These are phyloP conservation scores for Acer campestre DNA, from an alignment of 345 rosid genomes.

Conservation along the genomic window DNA sequence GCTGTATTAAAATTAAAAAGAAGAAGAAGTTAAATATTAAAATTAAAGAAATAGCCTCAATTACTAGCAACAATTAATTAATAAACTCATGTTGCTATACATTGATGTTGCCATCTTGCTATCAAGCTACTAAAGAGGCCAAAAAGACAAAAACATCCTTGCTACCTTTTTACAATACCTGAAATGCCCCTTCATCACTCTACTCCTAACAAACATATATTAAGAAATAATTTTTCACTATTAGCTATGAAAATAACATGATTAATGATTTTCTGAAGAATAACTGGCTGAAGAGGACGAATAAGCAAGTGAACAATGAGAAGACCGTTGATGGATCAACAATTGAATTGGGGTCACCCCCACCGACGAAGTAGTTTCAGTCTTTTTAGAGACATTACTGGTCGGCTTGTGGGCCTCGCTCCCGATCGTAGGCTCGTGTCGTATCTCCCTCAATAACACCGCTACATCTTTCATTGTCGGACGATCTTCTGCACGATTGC, in stretches of 20 bases:
- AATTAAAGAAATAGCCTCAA: no score
- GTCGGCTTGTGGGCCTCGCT: slow-evolving; percentile 44
- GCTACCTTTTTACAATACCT: slow-evolving; percentile 9
- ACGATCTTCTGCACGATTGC: slow-evolving; percentile 70
- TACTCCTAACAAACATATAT: not conserved
- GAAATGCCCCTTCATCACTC: not conserved
- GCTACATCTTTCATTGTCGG: slow-evolving; percentile 96
- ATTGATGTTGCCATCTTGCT: not conserved
- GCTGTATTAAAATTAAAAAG: no score
- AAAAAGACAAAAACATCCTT: slow-evolving; percentile 1
- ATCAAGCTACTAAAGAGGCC: not conserved
- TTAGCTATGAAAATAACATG: not conserved
- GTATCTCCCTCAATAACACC: slow-evolving; percentile 66
- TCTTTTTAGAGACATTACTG: slow-evolving; percentile 24
- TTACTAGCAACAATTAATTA: not conserved
- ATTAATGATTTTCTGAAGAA: slow-evolving; percentile 24
- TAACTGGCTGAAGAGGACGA: slow-evolving; percentile 46
- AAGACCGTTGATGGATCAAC: slow-evolving; percentile 44
- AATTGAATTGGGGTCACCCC: slow-evolving; percentile 53
- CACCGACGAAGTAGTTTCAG: slow-evolving; percentile 33
- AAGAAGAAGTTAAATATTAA: no score
- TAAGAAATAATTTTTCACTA: not conserved
- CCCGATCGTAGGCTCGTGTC: slow-evolving; percentile 40
- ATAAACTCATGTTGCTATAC: slow-evolving; percentile 10
- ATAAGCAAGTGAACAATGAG: slow-evolving; percentile 43